These are phyloP conservation scores for Zygosaccharomyces gambellarensis DNA, from an alignment of 805 yeast genomes.

Conservation along the genomic window DNA sequence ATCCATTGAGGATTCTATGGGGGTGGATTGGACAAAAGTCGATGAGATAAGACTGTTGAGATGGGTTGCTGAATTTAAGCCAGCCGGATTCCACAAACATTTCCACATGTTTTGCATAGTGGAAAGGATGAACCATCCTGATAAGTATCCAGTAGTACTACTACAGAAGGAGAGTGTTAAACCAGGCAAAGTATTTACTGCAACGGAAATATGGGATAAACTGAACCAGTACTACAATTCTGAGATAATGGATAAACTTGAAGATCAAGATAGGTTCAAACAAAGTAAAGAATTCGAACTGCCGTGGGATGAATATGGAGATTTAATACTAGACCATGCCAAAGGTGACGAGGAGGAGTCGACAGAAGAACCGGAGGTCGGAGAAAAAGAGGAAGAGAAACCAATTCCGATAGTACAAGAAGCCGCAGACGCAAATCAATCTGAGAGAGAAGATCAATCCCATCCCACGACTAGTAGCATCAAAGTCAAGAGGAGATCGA, in stretches of 20 bases:
- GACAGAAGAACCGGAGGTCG: conserved; percentile 1
- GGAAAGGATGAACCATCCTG: conserved; percentile 38
- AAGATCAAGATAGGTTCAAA: conserved; percentile 27
- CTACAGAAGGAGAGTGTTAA: conserved; percentile 26
- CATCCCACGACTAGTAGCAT: background rate
- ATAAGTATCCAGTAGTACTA: conserved; percentile 36
- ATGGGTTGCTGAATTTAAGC: conserved; percentile 61
- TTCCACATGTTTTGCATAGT: conserved; percentile 38
- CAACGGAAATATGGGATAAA: conserved; percentile 54
- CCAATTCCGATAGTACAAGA: background rate
- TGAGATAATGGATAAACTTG: conserved; percentile 53
- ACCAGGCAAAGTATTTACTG: conserved; percentile 34
- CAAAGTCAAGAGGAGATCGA: conserved; percentile 1
- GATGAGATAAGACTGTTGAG: conserved; percentile 60
- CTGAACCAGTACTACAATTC: conserved; percentile 52
- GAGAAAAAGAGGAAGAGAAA: background rate
- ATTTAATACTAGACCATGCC: conserved; percentile 39
- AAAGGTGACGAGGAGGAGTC: conserved; percentile 1
- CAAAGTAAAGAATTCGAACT: conserved; percentile 34
- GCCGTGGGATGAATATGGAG: conserved; percentile 45
- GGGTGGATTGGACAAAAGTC: conserved; percentile 48
- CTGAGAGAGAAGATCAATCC: background rate
- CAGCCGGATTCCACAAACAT: conserved; percentile 53
- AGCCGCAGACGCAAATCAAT: background rate
- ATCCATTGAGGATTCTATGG: conserved; percentile 11